Evolutionary conservation across 2,329 filamentous ascomycete species (phyloP).

Genomic region (Apiospora rasikravindrae): DNA sequence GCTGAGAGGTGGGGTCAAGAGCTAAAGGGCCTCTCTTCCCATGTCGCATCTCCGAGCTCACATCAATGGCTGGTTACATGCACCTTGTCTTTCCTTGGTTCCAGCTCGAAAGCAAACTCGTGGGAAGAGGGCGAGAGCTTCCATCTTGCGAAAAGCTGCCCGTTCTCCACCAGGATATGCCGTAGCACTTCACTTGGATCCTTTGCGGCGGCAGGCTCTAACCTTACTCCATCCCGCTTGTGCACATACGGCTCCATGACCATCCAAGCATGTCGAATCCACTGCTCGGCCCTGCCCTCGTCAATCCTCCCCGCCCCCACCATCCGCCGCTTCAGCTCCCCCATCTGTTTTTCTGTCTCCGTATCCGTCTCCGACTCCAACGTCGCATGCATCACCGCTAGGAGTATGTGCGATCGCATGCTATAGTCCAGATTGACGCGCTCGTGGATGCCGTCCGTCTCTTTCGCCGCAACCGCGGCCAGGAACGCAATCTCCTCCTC

Average conservation of each 20-base stretch:
- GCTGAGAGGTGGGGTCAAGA: neutral
- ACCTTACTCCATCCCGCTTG: slow-evolving; percentile 8
- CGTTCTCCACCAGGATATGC: slow-evolving; percentile 20
- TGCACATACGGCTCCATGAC: slow-evolving; percentile 22
- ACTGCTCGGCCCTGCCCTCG: slow-evolving; percentile 3
- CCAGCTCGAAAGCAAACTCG: slow-evolving; percentile 20
- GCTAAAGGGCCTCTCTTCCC: neutral
- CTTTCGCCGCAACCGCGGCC: slow-evolving; percentile 25
- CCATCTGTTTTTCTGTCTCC: slow-evolving; percentile 11
- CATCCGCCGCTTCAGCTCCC: slow-evolving; percentile 20
- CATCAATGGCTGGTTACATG: no score
- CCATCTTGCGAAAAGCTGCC: slow-evolving; percentile 23
- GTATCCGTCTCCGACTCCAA: slow-evolving; percentile 8
- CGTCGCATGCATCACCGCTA: slow-evolving; percentile 23
- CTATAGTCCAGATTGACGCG: slow-evolving; percentile 23
- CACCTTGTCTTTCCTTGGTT: neutral
- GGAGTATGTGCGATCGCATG: slow-evolving; percentile 27
- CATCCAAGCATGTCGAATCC: slow-evolving; percentile 17
- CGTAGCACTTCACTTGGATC: slow-evolving; percentile 18
- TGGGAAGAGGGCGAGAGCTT: slow-evolving; percentile 20
- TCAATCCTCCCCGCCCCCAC: slow-evolving; percentile 6
- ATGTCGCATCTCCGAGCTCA: neutral
- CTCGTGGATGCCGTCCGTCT: slow-evolving; percentile 22
- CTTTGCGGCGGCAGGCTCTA: no score
- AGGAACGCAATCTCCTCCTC: slow-evolving; percentile 29